These are phyloP conservation scores for Alectoria sarmentosa DNA, from an alignment of 495 filamentous ascomycete species.

Conservation along the genomic window DNA sequence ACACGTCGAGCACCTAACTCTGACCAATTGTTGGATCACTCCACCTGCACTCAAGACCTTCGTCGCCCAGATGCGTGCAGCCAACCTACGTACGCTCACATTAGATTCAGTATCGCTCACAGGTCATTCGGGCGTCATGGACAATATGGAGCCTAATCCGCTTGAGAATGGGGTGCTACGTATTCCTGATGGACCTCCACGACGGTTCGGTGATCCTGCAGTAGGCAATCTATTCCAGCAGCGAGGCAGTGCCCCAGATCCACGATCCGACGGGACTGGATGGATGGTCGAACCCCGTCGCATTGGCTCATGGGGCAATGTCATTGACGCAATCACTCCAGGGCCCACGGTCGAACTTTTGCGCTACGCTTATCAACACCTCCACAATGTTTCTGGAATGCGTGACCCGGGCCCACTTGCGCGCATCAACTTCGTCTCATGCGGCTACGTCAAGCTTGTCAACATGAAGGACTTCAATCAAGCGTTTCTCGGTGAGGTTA, in stretches of 20 bases:
- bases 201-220: constrained; percentile 8
- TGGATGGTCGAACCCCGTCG: constrained; percentile 23
- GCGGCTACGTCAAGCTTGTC: constrained; percentile 36
- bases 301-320: constrained; percentile 33
- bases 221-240: constrained; percentile 13
- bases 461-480: constrained; percentile 17
- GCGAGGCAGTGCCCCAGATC: constrained; percentile 8
- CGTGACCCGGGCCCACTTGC: constrained; percentile 19
- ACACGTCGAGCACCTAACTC: constrained; percentile 44
- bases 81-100: constrained; percentile 31
- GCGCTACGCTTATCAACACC: constrained; percentile 25
- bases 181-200: constrained; percentile 18
- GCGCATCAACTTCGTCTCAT: constrained; percentile 36
- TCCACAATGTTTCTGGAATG: constrained; percentile 9
- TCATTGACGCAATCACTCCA: constrained; percentile 39
- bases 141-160: constrained; percentile 7
- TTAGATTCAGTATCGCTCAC: constrained; percentile 43
- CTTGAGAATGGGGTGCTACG: constrained; percentile 6
- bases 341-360: constrained; percentile 28
- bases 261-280: constrained; percentile 1
- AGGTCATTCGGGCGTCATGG: constrained; percentile 18
- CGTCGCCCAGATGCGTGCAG: constrained; percentile 21
- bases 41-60: constrained; percentile 36
- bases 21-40: constrained; percentile 50
- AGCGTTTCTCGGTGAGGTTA: constrained; percentile 16